These are phyloP conservation scores for Yamadazyma laniorum DNA, from an alignment of 805 yeast genomes.

Conservation along the genomic window DNA sequence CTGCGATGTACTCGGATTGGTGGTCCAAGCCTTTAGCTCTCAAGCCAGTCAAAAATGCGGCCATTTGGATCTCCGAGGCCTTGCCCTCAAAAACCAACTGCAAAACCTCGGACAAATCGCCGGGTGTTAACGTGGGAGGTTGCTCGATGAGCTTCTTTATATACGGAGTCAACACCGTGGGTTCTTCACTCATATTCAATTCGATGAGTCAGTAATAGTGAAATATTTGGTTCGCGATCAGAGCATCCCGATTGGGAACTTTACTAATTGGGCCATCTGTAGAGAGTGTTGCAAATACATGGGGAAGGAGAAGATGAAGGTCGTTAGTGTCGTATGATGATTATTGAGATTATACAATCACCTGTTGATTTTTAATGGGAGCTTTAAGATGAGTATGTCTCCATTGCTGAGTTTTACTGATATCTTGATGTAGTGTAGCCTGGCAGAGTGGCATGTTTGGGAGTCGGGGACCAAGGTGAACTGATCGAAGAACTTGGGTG, in stretches of 20 bases:
- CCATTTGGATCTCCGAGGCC: constrained; percentile 66
- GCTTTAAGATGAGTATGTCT: constrained; percentile 29
- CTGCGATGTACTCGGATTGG: constrained; percentile 76
- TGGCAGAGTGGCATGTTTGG: constrained; percentile 35
- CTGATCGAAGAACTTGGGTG: constrained; percentile 24
- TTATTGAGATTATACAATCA: no score
- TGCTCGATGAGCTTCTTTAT: constrained; percentile 60
- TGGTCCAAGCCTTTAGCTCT: constrained; percentile 76
- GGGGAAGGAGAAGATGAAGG: no score
- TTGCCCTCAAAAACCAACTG: constrained; percentile 57
- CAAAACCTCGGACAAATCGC: constrained; percentile 64
- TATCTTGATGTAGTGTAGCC: constrained; percentile 36
- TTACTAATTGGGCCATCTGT: no score
- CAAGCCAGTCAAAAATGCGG: constrained; percentile 78
- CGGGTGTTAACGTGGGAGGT: constrained; percentile 62
- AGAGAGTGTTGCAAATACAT: no score
- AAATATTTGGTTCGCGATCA: no score
- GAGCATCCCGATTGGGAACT: no score
- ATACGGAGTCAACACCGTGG: constrained; percentile 46
- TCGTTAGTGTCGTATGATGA: no score
- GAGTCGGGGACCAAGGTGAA: constrained; percentile 39
- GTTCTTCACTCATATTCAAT: not conserved
- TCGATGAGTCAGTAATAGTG: constrained; percentile 1
- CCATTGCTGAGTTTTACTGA: constrained; percentile 30
- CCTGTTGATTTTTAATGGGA: constrained; percentile 28